These are phyloP conservation scores for Penicillium waksmanii DNA, from an alignment of 495 filamentous ascomycete species.

Conservation along the genomic window DNA sequence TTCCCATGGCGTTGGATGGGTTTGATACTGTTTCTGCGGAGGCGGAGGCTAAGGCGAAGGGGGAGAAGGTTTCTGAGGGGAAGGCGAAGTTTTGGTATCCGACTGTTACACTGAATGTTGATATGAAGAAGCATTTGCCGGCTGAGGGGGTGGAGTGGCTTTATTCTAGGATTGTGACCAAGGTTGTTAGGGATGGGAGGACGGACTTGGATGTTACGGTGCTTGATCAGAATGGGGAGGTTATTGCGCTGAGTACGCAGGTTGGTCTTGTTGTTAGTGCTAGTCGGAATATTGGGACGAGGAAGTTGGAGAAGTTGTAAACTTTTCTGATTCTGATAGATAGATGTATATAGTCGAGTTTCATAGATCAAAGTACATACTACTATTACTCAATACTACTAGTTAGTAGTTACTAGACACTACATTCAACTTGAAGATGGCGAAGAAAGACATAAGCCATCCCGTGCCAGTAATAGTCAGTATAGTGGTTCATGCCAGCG, in stretches of 20 bases:
- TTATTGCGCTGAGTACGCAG: constrained; percentile 67
- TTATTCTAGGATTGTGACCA: constrained; percentile 58
- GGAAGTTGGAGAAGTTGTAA: constrained; percentile 40
- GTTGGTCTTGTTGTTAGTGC: constrained; percentile 61
- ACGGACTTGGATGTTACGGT: constrained; percentile 68
- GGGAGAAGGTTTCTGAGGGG: constrained; percentile 14
- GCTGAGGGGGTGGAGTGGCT: constrained; percentile 66
- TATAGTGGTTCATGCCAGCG: no score
- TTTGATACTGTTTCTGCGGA: constrained; percentile 38
- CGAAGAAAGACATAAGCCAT: neutral
- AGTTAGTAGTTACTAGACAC: no score
- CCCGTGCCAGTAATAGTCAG: no score
- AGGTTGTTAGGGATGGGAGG: constrained; percentile 62
- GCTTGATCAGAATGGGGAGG: constrained; percentile 57
- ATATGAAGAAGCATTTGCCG: constrained; percentile 66
- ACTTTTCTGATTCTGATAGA: constrained; percentile 4
- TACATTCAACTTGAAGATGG: no score
- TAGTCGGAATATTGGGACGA: constrained; percentile 53
- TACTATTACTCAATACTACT: no score
- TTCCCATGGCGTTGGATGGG: constrained; percentile 59
- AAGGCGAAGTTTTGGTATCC: constrained; percentile 71
- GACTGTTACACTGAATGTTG: constrained; percentile 70
- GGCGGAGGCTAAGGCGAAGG: constrained; percentile 23
- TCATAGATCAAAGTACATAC: constrained; percentile 9
- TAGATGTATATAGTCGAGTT: constrained; percentile 13